Evolutionary conservation across 176 grass and related monocot genomes (phyloP), one percentile per base, ranked within the genome.

Genomic region (Zea luxurians): DNA sequence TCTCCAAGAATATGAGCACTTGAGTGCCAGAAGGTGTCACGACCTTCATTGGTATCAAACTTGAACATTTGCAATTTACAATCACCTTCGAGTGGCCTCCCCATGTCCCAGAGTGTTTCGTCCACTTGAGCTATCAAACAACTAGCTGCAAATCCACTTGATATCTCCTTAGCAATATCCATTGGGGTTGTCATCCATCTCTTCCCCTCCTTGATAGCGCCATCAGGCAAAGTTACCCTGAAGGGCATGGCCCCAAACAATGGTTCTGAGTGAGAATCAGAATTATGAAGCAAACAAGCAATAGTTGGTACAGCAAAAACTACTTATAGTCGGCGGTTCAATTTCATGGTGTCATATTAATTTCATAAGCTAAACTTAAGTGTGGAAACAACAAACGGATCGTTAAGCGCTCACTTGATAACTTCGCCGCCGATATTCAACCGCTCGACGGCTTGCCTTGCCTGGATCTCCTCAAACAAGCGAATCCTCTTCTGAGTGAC

Each of bases 1-100:
- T 98, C 87, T 61, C 96, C 96, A 78, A 98, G 89, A 80, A 98
- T 98, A 76, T 98, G 96, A 83, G 96, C 96, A 83, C 96, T 98
- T 2, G 96, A 98, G 80, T 98, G 96, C 92, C 96, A 98, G 75
- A 95, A 95, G 43, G 96, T 98, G 58, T 98, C 96, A 16, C 96
- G 92, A 1, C 96, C 96, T 90, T 98, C 96, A 81, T 86, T 61
- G 74, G 83, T 91, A 61, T 99, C 92, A 54, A 95, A 95, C 73
- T 99, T 95, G 68, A 99, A 99, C 74, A 99, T 73, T 68, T 95
- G 94, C 45, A 99, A 49, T 48, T 95, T 82, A 64, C 87, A 92
- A 44, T 95, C 88, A 63, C 89, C 81, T 78, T 99, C 96, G 16
- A 99, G 70, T 40, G 96, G 96, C 83, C 96, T 92, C 18, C 40